These are phyloP conservation scores for Poa annua DNA, from an alignment of 176 grass and related monocot genomes.

Conservation along the genomic window DNA sequence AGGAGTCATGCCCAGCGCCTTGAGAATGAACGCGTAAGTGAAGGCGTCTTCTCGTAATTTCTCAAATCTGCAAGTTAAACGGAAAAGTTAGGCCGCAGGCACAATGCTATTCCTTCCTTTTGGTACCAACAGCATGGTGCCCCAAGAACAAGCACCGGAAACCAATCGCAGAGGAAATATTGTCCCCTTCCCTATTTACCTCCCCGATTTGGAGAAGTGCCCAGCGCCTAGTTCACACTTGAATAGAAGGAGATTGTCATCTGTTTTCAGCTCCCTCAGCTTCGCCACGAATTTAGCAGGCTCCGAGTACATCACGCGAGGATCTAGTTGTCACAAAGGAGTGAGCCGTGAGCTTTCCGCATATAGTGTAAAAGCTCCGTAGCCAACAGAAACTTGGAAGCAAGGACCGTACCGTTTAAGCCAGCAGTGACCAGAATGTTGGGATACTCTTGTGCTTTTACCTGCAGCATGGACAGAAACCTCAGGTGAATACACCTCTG, in stretches of 20 bases:
- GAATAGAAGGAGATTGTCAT: conserved; percentile 43
- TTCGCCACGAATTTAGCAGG: conserved; percentile 11
- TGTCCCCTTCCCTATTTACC: neutral
- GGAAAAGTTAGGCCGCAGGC: neutral
- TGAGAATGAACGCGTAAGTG: conserved; percentile 80
- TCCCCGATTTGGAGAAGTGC: neutral
- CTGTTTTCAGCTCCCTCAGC: conserved; percentile 77
- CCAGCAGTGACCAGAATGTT: conserved; percentile 89
- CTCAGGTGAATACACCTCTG: neutral
- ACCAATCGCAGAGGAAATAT: neutral
- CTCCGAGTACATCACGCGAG: neutral
- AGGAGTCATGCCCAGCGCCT: conserved; percentile 62
- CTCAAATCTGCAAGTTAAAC: conserved; percentile 65
- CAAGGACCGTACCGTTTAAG: conserved; percentile 67
- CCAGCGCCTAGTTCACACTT: conserved; percentile 2
- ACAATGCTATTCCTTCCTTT: neutral
- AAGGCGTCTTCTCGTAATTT: conserved; percentile 86
- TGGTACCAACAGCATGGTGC: neutral
- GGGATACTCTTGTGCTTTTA: conserved; percentile 73
- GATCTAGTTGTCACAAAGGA: neutral
- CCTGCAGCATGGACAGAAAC: conserved; percentile 44
- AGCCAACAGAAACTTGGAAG: conserved; percentile 17
- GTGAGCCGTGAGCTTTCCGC: neutral
- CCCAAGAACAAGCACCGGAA: neutral
- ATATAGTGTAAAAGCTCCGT: neutral